Evolutionary conservation across 176 grass and related monocot species (phyloP).

Genomic region (Oryza glumipatula): DNA sequence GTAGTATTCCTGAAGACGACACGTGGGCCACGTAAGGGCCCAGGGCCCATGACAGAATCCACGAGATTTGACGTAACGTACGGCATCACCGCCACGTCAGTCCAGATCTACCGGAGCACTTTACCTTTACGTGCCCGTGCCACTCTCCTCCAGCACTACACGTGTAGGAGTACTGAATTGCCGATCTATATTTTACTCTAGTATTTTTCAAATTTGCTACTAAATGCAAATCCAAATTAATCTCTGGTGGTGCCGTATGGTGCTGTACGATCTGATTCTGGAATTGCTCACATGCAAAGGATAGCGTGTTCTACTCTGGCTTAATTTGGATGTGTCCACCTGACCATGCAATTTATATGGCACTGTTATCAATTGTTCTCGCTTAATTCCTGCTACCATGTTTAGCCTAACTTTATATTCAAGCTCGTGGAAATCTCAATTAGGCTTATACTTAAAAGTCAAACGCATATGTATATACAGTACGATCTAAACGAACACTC

Average conservation of each 20-base stretch:
- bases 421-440: neutral
- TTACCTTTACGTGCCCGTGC: neutral
- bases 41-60: conserved; percentile 7
- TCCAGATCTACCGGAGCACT: conserved; percentile 19
- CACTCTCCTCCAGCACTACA: neutral
- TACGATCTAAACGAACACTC: neutral
- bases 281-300: too few relatives aligned
- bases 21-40: conserved; percentile 7
- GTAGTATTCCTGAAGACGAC: neutral
- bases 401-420: neutral
- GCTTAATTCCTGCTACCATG: neutral
- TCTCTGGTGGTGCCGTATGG: neutral
- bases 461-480: neutral
- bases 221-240: neutral
- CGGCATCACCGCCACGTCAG: neutral
- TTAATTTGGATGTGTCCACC: too few relatives aligned
- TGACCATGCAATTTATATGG: neutral
- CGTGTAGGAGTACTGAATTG: neutral
- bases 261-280: too few relatives aligned
- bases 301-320: too few relatives aligned
- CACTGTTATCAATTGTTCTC: neutral
- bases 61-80: neutral
- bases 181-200: too few relatives aligned
- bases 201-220: neutral
- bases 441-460: neutral